phyloP scores from a whole-genome alignment of 2,329 filamentous ascomycete genomes.

The Penicillium nordicum region DNA sequence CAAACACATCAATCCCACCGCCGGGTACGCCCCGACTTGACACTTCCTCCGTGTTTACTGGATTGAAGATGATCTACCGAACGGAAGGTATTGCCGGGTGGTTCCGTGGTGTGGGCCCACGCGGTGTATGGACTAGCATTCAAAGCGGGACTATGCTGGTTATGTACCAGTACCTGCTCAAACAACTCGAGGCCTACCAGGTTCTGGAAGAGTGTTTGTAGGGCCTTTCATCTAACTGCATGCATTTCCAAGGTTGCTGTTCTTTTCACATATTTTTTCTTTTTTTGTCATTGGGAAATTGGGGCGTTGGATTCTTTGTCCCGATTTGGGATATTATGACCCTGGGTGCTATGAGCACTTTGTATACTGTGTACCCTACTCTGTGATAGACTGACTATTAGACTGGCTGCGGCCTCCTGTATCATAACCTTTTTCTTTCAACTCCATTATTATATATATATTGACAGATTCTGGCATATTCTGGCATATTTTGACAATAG shows the following conservation, averaged over 20 bases:
- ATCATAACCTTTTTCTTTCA: constrained; percentile 13
- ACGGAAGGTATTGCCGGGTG: constrained; percentile 84
- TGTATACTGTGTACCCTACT: constrained; percentile 15
- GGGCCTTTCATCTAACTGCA: constrained; percentile 8
- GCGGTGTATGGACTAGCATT: constrained; percentile 94
- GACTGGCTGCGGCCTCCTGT: constrained; percentile 19
- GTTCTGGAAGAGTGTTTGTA: constrained; percentile 23
- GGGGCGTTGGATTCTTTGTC: constrained; percentile 18
- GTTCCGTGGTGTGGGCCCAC: constrained; percentile 91
- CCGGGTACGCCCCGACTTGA: constrained; percentile 78
- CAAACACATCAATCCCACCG: constrained; percentile 74
- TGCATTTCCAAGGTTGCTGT: constrained; percentile 12
- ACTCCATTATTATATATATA: not conserved
- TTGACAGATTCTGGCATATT: not conserved
- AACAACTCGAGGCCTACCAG: constrained; percentile 64
- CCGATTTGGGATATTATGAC: constrained; percentile 9
- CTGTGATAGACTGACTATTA: constrained; percentile 24
- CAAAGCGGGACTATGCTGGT: constrained; percentile 97
- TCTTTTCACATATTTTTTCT: constrained; percentile 6
- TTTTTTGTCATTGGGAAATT: constrained; percentile 4
- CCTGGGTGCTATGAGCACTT: constrained; percentile 6
- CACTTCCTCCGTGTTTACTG: constrained; percentile 83
- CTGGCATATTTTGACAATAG: not conserved
- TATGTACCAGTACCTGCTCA: constrained; percentile 83
- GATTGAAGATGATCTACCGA: constrained; percentile 80